Evolutionary conservation across 148 eudicot species (phyloP), one percentile per base, ranked within the genome.

Genomic region (Arbutus unedo): DNA sequence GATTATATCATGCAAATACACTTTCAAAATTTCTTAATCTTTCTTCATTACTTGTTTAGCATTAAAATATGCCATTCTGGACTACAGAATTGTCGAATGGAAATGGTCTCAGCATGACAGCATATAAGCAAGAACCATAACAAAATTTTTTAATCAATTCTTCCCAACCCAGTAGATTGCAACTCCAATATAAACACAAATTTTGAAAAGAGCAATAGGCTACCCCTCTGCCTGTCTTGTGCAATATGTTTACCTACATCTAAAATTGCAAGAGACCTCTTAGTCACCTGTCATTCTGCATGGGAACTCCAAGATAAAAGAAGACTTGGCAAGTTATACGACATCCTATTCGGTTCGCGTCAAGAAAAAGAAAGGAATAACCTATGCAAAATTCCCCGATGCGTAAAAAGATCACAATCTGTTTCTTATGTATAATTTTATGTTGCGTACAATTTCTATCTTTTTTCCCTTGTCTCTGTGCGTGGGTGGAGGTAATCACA

Each of bases 351-450:
- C 55, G 10, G 31, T 74, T 74, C 16, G 11, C 76, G n/a, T 74
- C 77, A 74, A 23, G 55, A 74, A 73, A 73, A 73, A 74, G 25
- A 49, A 48, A 48, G 13, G 55, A 74, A 47, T 43, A 72, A 18
- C 25, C 48, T 8, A 21, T 23, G 21, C 31, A 10, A 74, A 7
- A 72, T 72, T 72, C 21, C 21, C 23, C 6, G 8, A 41, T 14
- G 50, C 8, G 31, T 41, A 23, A 64, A 66, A 66, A 6, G 38
- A 66, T 66, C 31, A 66, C 11, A 25, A 15, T 31, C 14, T 66
- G 71, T 66, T 31, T 10, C 67, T 11, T 11, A 10, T 1, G 6
- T 11, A 64, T 64, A 23, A 64, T 31, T 31, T 31, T 31, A 31
- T 31, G 38, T 31, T 31, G 38, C 38, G 38, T 31, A 31, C 38